phyloP scores from a whole-genome alignment of 208 protist genomes.

The Blechomonas ayalai region DNA sequence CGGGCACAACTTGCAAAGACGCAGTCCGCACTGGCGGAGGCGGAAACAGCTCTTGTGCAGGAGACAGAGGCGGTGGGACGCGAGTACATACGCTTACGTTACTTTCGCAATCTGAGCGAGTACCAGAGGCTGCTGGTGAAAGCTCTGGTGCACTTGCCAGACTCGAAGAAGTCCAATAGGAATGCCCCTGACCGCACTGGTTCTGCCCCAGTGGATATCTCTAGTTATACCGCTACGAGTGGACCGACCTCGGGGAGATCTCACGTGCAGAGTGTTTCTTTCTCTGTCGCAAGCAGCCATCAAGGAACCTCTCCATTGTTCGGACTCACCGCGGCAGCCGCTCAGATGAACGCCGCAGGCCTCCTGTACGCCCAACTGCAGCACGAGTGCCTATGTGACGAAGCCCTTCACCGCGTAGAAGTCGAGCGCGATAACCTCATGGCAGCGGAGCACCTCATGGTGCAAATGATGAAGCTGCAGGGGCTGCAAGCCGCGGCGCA shows the following conservation, averaged over 20 bases:
- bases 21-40: constrained; percentile 34
- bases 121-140: no score
- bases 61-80: constrained; percentile 70
- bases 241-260: no score
- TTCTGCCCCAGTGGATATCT: no score
- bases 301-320: neutral
- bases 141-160: no score
- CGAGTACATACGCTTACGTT: constrained; percentile 58
- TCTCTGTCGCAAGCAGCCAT: no score
- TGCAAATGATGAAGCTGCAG: constrained; percentile 5
- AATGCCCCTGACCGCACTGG: no score
- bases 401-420: constrained; percentile 14
- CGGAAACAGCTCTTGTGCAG: constrained; percentile 66
- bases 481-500: constrained; percentile 4
- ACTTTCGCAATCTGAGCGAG: constrained; percentile 25
- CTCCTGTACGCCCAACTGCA: constrained; percentile 22
- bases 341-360: neutral
- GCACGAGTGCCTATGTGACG: constrained; percentile 26
- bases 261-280: no score
- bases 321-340: no score
- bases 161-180: no score
- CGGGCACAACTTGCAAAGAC: constrained; percentile 17
- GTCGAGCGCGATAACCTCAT: constrained; percentile 21
- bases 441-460: constrained; percentile 6
- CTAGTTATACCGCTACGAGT: no score